Conservation (phyloP, 2,329 filamentous ascomycete genomes). For the Fonsecaea pugnacius region DNA sequence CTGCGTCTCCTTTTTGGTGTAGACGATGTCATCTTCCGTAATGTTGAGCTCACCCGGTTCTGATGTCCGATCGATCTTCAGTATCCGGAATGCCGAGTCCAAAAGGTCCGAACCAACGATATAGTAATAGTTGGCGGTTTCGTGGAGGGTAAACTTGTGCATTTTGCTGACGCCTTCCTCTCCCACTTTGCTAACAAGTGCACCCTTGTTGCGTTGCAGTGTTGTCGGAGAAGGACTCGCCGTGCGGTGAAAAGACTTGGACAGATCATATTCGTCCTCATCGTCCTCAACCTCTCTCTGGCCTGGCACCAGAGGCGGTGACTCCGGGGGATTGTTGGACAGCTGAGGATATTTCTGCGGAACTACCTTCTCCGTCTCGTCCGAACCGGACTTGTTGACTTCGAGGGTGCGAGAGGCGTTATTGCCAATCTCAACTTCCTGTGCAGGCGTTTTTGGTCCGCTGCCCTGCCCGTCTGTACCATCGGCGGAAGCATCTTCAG, state of each 20-base stretch:
- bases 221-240: constrained; percentile 44
- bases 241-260: constrained; percentile 51
- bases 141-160: constrained; percentile 98
- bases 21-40: constrained; percentile 92
- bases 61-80: constrained; percentile 91
- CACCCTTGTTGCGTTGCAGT: constrained; percentile 46
- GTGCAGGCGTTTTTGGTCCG: constrained; percentile 3
- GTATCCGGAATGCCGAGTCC: constrained; percentile 83
- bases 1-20: constrained; percentile 89
- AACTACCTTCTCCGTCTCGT: constrained; percentile 22
- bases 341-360: constrained; percentile 32
- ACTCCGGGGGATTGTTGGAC: constrained; percentile 42
- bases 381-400: constrained; percentile 22
- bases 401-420: constrained; percentile 9
- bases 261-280: constrained; percentile 51
- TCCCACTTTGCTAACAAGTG: constrained; percentile 43
- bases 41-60: constrained; percentile 79
- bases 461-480: neutral
- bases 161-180: constrained; percentile 64
- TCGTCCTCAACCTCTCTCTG: constrained; percentile 46
- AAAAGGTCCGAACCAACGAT: constrained; percentile 90
- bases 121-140: constrained; percentile 91
- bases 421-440: constrained; percentile 4
- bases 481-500: constrained; percentile 7
- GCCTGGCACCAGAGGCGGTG: constrained; percentile 40